Conservation (phyloP, 2,329 filamentous ascomycete genomes). For the Diaporthe vexans region DNA sequence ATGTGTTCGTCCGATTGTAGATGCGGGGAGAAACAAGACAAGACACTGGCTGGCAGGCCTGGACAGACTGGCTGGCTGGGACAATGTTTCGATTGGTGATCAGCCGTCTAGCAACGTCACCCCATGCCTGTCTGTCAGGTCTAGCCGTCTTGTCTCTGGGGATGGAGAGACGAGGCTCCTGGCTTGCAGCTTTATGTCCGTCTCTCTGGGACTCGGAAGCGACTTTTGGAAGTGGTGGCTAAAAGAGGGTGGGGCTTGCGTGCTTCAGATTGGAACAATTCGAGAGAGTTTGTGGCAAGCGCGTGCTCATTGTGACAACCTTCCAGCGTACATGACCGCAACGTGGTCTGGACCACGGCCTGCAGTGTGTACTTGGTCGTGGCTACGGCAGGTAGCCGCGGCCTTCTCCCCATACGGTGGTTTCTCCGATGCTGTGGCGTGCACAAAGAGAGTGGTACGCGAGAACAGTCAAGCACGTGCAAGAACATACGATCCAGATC, state of each 20-base stretch:
- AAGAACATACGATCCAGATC: background rate
- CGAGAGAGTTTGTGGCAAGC: background rate
- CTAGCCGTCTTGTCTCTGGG: slow-evolving; percentile 12
- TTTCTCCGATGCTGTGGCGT: background rate
- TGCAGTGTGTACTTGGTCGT: too few species aligned
- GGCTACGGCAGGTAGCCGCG: slow-evolving; percentile 8
- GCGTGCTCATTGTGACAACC: background rate
- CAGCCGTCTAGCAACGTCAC: slow-evolving; percentile 20
- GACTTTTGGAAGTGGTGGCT: background rate
- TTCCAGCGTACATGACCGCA: background rate
- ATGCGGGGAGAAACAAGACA: slow-evolving; percentile 1
- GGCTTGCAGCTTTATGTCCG: background rate
- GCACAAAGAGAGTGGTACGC: background rate
- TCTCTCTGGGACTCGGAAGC: background rate
- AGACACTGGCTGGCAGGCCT: background rate
- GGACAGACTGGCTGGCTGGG: slow-evolving; percentile 16
- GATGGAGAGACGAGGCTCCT: background rate
- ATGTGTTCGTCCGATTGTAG: background rate
- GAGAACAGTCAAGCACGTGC: background rate
- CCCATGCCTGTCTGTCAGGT: slow-evolving; percentile 11
- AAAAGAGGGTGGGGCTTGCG: background rate
- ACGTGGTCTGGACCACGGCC: background rate
- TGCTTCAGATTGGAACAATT: background rate
- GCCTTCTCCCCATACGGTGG: background rate
- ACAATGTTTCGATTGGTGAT: slow-evolving; percentile 14